These are phyloP conservation scores for Tylopilus plumbeoviolaceoides DNA, from an alignment of 768 basidiomycete species.

Conservation along the genomic window DNA sequence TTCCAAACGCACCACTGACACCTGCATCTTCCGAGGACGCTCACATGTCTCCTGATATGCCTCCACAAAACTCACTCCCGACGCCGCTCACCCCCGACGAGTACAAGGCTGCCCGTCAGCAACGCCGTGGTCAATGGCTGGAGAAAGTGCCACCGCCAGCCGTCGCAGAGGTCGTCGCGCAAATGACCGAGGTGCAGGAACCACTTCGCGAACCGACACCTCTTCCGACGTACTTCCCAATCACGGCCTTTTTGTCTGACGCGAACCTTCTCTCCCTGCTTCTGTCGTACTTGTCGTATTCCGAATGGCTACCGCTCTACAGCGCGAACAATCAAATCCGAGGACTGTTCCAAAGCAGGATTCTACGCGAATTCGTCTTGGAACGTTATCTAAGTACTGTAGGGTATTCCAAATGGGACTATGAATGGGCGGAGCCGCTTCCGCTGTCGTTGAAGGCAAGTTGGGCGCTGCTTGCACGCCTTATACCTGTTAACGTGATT, in stretches of 20 bases:
- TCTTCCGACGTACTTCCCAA: conserved; percentile 40
- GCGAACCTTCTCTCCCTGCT: conserved; percentile 49
- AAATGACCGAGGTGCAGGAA: conserved; percentile 13
- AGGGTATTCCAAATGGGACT: conserved; percentile 67
- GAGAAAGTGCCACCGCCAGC: conserved; percentile 36
- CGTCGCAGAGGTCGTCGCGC: conserved; percentile 30
- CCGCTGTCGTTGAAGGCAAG: conserved; percentile 58
- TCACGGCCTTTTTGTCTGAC: conserved; percentile 53
- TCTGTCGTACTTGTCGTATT: conserved; percentile 63
- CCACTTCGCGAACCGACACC: conserved; percentile 19
- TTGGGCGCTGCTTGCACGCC: conserved; percentile 4
- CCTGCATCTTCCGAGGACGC: not conserved
- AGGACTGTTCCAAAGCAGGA: conserved; percentile 44
- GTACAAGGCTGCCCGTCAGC: conserved; percentile 38
- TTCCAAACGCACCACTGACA: not conserved
- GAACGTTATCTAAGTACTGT: conserved; percentile 67
- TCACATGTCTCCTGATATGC: not conserved
- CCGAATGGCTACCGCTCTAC: conserved; percentile 64
- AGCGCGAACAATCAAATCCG: conserved; percentile 54
- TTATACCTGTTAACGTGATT: conserved; percentile 7
- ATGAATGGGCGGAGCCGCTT: conserved; percentile 55
- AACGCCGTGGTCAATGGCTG: conserved; percentile 37
- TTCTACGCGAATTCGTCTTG: conserved; percentile 59
- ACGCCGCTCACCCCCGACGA: conserved; percentile 32
- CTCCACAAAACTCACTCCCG: not conserved